Evolutionary conservation across 2,329 filamentous ascomycete genomes (phyloP), one percentile per base, ranked within the genome.

Genomic region (Sordariomycetes sp.): DNA sequence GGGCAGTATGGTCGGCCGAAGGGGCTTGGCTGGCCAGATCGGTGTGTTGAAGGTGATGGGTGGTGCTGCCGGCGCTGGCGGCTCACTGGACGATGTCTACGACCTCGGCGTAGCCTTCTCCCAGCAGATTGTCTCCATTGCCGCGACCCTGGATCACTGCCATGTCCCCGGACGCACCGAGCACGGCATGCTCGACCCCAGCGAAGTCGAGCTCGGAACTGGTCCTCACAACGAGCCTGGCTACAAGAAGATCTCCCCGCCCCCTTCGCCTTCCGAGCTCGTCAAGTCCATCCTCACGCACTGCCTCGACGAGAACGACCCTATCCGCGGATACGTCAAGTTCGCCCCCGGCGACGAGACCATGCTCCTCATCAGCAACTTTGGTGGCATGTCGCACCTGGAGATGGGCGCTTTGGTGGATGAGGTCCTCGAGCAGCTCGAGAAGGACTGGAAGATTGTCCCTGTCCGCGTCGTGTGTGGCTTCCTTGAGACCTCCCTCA

Each of bases 401-500:
- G 73, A 78, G 51, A 57, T 75, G 45, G 66, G 68, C 6, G 72
- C 70, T 2, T 53, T 74, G 4, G 57, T 68, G 10, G 64, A 73
- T 37, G 70, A 75, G 50, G 48, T 73, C 9, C 59, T 72, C 6
- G 58, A 60, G 23, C 71, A 75, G 46, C 53, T 75, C 9, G 55
- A 54, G 6, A 41, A 37, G 1, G 49, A 61, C 39, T 75, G 69
- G 66, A 55, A 58, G 6, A 59, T 73, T 5, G 51, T 57, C 30
- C 70, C 71, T 0, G 63, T 64, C 4, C 64, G 80, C 20, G 67
- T 82, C 33, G 65, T 73, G 33, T 59, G 68, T 1, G 81, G 81
- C 2, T 77, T 73, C 19, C 69, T 79, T 36, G 82, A 84, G 67
- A 84, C 80, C 0, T 82, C 77, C 12, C 66, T 86, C 46, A 84